Evolutionary conservation across 2,329 filamentous ascomycete species (phyloP).

Genomic region (Shiraia sp.): DNA sequence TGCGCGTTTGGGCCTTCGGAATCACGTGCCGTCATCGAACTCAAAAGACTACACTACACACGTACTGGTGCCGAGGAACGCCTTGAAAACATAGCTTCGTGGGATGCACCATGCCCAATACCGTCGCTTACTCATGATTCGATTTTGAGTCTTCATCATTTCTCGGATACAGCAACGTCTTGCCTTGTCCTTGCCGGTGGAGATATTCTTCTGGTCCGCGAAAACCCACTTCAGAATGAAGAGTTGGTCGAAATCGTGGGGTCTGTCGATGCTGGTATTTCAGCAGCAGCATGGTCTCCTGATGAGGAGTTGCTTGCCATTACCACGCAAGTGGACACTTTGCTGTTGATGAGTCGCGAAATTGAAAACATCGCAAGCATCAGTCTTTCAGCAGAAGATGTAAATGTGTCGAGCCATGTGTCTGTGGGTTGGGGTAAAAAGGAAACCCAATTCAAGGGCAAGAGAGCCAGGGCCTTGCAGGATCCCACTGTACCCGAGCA

Average conservation of each 20-base stretch:
- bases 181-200: constrained; percentile 87
- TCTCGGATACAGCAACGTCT: constrained; percentile 75
- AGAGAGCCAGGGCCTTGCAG: constrained; percentile 79
- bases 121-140: constrained; percentile 76
- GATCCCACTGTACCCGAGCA: constrained; percentile 95
- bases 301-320: constrained; percentile 90
- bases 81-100: constrained; percentile 69
- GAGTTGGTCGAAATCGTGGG: constrained; percentile 94
- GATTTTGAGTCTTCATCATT: constrained; percentile 80
- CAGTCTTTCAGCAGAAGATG: constrained; percentile 72
- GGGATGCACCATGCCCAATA: constrained; percentile 83
- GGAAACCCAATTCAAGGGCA: constrained; percentile 96
- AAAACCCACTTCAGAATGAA: constrained; percentile 67
- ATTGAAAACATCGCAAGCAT: constrained; percentile 84
- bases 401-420: constrained; percentile 88
- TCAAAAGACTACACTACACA: constrained; percentile 59
- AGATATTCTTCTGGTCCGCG: constrained; percentile 84
- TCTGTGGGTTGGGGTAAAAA: constrained; percentile 98
- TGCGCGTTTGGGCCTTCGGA: constrained; percentile 82
- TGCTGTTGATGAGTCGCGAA: constrained; percentile 89
- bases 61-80: constrained; percentile 46
- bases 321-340: constrained; percentile 75
- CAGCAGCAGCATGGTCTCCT: constrained; percentile 88
- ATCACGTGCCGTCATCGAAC: constrained; percentile 71
- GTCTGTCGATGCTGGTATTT: constrained; percentile 89